These are phyloP conservation scores for Yamadazyma endophytica DNA, from an alignment of 805 yeast genomes.

Conservation along the genomic window DNA sequence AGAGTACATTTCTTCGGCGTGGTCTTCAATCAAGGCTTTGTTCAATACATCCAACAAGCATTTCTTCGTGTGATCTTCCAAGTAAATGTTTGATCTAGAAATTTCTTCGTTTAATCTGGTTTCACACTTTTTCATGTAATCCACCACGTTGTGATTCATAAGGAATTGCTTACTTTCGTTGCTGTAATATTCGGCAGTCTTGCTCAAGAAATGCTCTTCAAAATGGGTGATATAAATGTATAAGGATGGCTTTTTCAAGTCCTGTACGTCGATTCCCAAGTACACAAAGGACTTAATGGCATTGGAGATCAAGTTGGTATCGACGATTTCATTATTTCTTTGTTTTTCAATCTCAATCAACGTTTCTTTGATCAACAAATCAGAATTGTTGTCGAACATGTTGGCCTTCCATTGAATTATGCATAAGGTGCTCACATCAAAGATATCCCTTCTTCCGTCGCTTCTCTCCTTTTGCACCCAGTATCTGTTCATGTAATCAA, in stretches of 20 bases:
- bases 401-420: constrained; percentile 83
- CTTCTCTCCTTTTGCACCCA: constrained; percentile 97
- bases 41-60: constrained; percentile 74
- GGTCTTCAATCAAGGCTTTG: constrained; percentile 70
- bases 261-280: constrained; percentile 87
- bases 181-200: constrained; percentile 62
- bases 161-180: constrained; percentile 67
- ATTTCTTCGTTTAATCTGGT: constrained; percentile 80
- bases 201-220: constrained; percentile 70
- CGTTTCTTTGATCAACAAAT: constrained; percentile 61
- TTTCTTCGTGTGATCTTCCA: constrained; percentile 82
- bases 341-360: constrained; percentile 72
- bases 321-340: constrained; percentile 72
- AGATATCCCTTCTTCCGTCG: constrained; percentile 85
- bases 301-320: constrained; percentile 58
- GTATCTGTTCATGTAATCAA: constrained; percentile 92
- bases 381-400: constrained; percentile 67
- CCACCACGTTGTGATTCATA: constrained; percentile 75
- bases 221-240: constrained; percentile 77
- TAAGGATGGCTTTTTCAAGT: constrained; percentile 78
- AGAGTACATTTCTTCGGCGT: constrained; percentile 68
- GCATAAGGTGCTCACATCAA: constrained; percentile 87
- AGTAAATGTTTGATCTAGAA: constrained; percentile 67
- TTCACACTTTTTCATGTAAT: constrained; percentile 84
- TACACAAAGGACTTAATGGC: constrained; percentile 85